phyloP scores from a whole-genome alignment of 352 stramenopile species.

The Globisporangium megalacanthum region DNA sequence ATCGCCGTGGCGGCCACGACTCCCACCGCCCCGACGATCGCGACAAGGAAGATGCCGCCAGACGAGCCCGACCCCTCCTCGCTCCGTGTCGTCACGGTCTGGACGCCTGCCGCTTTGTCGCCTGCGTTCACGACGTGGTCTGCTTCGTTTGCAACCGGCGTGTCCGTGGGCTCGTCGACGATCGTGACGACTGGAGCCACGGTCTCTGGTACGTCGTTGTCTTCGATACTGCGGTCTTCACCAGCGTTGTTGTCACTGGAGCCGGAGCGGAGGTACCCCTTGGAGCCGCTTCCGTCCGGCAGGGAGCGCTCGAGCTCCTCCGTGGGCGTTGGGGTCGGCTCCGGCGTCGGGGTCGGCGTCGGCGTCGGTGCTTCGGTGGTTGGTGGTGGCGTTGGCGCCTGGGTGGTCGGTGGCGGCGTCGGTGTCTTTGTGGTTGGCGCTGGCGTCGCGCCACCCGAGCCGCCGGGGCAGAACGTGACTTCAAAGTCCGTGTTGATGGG shows the following conservation, averaged over 20 bases:
- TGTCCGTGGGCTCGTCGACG: slow-evolving; percentile 2
- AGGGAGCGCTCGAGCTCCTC: slow-evolving; percentile 10
- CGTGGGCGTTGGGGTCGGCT: slow-evolving; percentile 12
- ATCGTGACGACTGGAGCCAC: too few species aligned
- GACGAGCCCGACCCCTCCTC: slow-evolving; percentile 1
- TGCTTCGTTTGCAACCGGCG: background rate
- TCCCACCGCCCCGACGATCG: slow-evolving; percentile 12
- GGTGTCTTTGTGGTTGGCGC: slow-evolving; percentile 12
- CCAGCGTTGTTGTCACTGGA: background rate
- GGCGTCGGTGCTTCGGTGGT: slow-evolving; percentile 10
- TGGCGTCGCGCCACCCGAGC: slow-evolving; percentile 11
- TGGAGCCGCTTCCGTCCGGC: slow-evolving; percentile 1
- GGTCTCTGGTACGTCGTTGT: slow-evolving; percentile 8
- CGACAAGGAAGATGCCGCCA: slow-evolving; percentile 17
- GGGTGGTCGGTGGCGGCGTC: slow-evolving; percentile 15
- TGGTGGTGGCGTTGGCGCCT: slow-evolving; percentile 17
- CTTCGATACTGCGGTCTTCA: slow-evolving; percentile 11
- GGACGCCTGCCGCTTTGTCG: slow-evolving; percentile 1
- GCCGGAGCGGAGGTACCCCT: background rate
- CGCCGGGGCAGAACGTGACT: slow-evolving; percentile 47
- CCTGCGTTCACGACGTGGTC: background rate
- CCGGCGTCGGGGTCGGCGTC: slow-evolving; percentile 4
- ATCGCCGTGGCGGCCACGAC: slow-evolving; percentile 33
- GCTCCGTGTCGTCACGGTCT: slow-evolving; percentile 7
- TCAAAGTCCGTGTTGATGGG: slow-evolving; percentile 42